Percentiles rank a stretch among this genome's conserved stretches.
These are phyloP conservation scores for Ustilago bromivora DNA, from an alignment of 1,284 basidiomycete genomes.

Conservation along the genomic window DNA sequence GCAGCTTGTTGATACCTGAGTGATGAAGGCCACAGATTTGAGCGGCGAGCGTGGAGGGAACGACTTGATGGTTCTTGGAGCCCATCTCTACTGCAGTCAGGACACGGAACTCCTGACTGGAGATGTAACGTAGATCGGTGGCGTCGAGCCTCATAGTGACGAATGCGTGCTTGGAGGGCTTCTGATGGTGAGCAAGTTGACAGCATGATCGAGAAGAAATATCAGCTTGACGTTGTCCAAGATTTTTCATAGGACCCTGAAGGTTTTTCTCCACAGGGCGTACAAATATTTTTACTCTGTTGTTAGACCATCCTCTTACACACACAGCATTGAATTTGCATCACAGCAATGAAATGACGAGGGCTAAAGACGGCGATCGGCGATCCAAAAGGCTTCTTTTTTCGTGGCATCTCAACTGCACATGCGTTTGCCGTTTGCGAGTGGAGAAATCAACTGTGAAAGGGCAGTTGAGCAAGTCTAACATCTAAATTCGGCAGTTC, in stretches of 20 bases:
- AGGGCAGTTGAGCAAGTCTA: constrained; percentile 14
- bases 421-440: constrained; percentile 15
- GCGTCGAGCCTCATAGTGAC: constrained; percentile 85
- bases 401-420: constrained; percentile 22
- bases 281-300: not conserved
- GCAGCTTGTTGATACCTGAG: constrained; percentile 91
- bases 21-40: constrained; percentile 90
- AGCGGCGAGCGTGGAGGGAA: constrained; percentile 87
- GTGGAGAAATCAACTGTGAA: not conserved
- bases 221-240: not conserved
- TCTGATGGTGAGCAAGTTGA: constrained; percentile 1
- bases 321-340: not conserved
- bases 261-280: constrained; percentile 4
- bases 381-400: not conserved
- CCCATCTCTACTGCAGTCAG: constrained; percentile 97
- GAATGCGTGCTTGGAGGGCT: not conserved
- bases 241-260: constrained; percentile 13
- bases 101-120: constrained; percentile 92
- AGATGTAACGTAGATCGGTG: constrained; percentile 92
- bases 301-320: not conserved
- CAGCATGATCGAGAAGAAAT: not conserved
- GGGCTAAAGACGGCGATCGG: constrained; percentile 5
- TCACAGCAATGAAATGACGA: constrained; percentile 24
- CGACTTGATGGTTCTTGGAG: constrained; percentile 96
- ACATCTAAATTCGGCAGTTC: constrained; percentile 31